A percentile compares a stretch with the other conserved stretches of the same genome.
phyloP scores from a whole-genome alignment of 345 rosid genomes.

The Euphorbia lathyris region DNA sequence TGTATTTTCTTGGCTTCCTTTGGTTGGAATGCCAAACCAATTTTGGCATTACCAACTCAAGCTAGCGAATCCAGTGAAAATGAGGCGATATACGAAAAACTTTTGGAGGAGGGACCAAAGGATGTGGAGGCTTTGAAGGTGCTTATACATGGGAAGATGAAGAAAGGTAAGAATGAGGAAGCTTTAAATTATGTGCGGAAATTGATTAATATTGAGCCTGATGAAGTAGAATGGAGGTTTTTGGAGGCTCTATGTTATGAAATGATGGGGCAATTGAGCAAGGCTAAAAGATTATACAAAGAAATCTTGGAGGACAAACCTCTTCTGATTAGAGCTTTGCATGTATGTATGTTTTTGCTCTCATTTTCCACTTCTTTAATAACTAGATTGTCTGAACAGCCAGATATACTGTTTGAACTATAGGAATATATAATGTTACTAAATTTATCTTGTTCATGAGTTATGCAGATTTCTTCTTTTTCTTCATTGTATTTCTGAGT shows the following conservation, averaged over 20 bases:
- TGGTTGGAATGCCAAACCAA: slow-evolving; percentile 38
- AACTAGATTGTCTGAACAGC: background rate
- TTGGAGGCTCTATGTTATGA: slow-evolving; percentile 84
- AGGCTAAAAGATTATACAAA: slow-evolving; percentile 58
- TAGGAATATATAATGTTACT: no score
- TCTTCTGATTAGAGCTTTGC: slow-evolving; percentile 82
- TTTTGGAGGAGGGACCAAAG: slow-evolving; percentile 63
- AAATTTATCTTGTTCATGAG: background rate
- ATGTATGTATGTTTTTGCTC: slow-evolving; percentile 42
- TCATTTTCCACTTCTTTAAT: background rate
- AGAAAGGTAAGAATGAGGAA: slow-evolving; percentile 58
- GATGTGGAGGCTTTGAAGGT: slow-evolving; percentile 74
- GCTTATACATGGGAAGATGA: slow-evolving; percentile 69
- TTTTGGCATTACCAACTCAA: slow-evolving; percentile 42
- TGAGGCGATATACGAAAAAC: slow-evolving; percentile 55
- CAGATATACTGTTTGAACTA: background rate
- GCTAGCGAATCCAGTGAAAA: slow-evolving; percentile 31
- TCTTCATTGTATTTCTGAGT: background rate
- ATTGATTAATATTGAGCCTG: slow-evolving; percentile 57
- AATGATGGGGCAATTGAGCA: slow-evolving; percentile 61
- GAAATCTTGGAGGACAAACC: slow-evolving; percentile 69
- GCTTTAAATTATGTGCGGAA: slow-evolving; percentile 64
- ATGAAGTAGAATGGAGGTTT: slow-evolving; percentile 89
- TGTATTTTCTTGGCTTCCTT: slow-evolving; percentile 46
- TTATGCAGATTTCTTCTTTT: background rate